phyloP scores from a whole-genome alignment of 306 rosid genomes.

The Glycine soja region DNA sequence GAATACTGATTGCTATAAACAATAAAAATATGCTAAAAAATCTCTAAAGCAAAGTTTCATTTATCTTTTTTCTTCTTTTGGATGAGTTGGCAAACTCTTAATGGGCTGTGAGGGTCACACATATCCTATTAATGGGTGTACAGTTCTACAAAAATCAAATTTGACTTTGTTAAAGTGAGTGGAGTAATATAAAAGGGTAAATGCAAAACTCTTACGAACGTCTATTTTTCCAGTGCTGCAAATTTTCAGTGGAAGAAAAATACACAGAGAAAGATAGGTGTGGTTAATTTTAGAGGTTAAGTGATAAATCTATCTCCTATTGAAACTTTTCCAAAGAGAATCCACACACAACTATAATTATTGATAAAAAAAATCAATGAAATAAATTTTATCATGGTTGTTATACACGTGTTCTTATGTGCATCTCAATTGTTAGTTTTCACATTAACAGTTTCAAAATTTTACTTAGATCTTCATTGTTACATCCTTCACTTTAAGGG shows the following conservation, averaged over 20 bases:
- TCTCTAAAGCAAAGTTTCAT: not conserved
- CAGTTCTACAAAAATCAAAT: not conserved
- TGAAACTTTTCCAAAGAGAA: not conserved
- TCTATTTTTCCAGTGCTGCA: too few species aligned
- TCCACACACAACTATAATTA: not conserved
- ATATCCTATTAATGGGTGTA: not conserved
- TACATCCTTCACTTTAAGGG: not conserved
- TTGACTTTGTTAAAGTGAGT: not conserved
- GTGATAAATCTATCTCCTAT: too few species aligned
- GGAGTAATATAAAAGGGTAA: not conserved
- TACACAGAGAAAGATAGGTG: too few species aligned
- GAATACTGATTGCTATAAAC: not conserved
- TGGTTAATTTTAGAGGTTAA: too few species aligned
- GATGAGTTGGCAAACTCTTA: not conserved
- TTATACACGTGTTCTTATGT: too few species aligned
- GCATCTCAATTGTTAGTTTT: not conserved
- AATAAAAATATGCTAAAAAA: not conserved
- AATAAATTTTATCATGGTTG: not conserved
- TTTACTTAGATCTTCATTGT: not conserved
- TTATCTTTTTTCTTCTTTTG: not conserved
- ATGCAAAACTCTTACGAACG: too few species aligned
- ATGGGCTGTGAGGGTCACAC: too few species aligned
- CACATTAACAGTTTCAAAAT: not conserved
- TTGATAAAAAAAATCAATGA: not conserved
- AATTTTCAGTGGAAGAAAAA: too few species aligned